Base-by-base conservation (phyloP, 108 stramenopile species). In the Skeletonema costatum region DNA sequence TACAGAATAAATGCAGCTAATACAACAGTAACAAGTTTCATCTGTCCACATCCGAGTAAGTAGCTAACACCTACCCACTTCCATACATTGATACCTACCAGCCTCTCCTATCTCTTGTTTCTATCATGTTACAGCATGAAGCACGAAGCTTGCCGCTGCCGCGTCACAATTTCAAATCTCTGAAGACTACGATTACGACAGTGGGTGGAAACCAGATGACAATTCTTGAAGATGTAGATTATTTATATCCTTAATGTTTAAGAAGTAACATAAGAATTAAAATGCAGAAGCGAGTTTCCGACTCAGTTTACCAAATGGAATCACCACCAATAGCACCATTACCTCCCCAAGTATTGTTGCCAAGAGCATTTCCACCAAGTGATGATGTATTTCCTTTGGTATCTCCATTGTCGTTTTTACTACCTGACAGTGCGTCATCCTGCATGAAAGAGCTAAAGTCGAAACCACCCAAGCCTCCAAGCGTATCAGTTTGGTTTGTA, bases 391-490 rank as follows among this genome's bases (percentile, higher is more conserved):
- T 61, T 31, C 60, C 63, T 39, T 38, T 35, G 5, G 6, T 9
- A 21, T 56, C 8, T 25, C 53, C 53, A 0, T 10, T 12, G 39
- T 41, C 39, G 0, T 41, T 56, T 1, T 56, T 19, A 8, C n/a
- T 19, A 8, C n/a, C 25, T 1, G 53, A 56, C 25, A 56, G 25
- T 56, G 53, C 16, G 0, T 25, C 53, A 56, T 64, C 63, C 29
- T 39, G n/a, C 63, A 64, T 64, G 11, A 64, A 64, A 19, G 63
- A 64, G 63, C 21, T 25, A 29, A 64, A 64, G 63, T 64, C 25
- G 21, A 64, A 39, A 35, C 63, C 33, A 19, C 41, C 68, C 48
- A 69, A 16, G 30, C 68, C 44, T 16, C 19, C 71, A 53, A 32
- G 64, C 19, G 29, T 21, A 60, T 29, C 38, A 33, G 25, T 58